Conservation (phyloP, 2,329 filamentous ascomycete species). For the Polychaeton citri region DNA sequence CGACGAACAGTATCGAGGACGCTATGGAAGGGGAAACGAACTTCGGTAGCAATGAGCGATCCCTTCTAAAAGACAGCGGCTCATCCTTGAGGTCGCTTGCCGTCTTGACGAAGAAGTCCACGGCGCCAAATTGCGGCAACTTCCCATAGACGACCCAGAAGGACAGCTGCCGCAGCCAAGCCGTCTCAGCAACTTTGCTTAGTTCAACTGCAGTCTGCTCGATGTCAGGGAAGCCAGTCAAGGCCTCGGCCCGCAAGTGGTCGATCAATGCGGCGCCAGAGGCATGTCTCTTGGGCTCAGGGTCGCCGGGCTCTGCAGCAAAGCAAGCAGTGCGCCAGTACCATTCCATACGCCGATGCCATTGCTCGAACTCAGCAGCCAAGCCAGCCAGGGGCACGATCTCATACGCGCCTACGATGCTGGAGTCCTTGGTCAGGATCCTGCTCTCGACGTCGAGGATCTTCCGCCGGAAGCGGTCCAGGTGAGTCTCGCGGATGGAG, state of each 20-base stretch:
- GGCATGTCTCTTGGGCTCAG: slow-evolving; percentile 1
- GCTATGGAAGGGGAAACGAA: slow-evolving; percentile 67
- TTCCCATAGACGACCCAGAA: slow-evolving; percentile 86
- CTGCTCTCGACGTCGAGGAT: slow-evolving; percentile 71
- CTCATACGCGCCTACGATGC: slow-evolving; percentile 76
- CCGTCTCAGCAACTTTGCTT: slow-evolving; percentile 65
- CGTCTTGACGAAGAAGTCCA: slow-evolving; percentile 69
- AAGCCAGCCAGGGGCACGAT: slow-evolving; percentile 84
- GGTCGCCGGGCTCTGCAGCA: slow-evolving; percentile 36
- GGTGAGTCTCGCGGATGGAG: slow-evolving; percentile 59
- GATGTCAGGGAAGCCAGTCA: slow-evolving; percentile 81
- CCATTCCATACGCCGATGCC: slow-evolving; percentile 78
- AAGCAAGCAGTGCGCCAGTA: slow-evolving; percentile 61
- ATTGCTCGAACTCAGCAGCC: slow-evolving; percentile 72
- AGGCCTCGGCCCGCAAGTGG: slow-evolving; percentile 57
- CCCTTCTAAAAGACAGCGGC: background rate
- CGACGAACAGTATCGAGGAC: slow-evolving; percentile 78
- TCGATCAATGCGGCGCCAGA: slow-evolving; percentile 56
- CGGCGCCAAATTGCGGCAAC: slow-evolving; percentile 59
- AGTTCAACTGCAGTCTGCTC: slow-evolving; percentile 62
- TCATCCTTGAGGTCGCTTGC: slow-evolving; percentile 34
- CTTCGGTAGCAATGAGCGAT: slow-evolving; percentile 48
- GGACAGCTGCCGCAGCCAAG: slow-evolving; percentile 82
- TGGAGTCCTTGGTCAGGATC: slow-evolving; percentile 64
- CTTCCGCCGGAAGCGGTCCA: slow-evolving; percentile 69